A percentile compares a stretch with the other conserved stretches of the same genome.
phyloP scores from a whole-genome alignment of 2,329 filamentous ascomycete species.

The Drechslerella coelobrocha region DNA sequence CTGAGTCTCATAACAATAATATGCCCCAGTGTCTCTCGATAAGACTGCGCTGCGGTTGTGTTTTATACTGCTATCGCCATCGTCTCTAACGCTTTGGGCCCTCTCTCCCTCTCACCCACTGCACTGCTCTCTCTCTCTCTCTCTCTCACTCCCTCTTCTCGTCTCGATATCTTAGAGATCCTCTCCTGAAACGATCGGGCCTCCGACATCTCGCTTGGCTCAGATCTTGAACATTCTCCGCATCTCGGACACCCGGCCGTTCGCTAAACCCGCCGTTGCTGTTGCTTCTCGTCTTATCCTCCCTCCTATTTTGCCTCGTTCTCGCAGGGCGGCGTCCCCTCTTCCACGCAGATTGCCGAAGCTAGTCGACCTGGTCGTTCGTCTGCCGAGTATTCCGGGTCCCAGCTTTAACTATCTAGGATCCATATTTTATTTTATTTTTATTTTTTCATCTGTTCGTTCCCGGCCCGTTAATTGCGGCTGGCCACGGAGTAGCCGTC shows the following conservation, averaged over 20 bases:
- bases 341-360: slow-evolving; percentile 49
- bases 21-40: no score
- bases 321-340: slow-evolving; percentile 6
- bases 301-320: slow-evolving; percentile 11
- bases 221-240: slow-evolving; percentile 12
- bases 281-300: slow-evolving; percentile 10
- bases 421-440: no score
- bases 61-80: no score
- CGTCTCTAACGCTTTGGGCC: no score
- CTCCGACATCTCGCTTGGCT: not conserved
- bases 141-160: not conserved
- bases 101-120: no score
- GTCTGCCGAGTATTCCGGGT: slow-evolving; percentile 1
- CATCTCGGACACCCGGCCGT: not conserved
- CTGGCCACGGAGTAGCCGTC: not conserved
- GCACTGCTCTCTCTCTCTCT: not conserved
- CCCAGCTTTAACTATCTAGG: slow-evolving; percentile 1
- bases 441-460: not conserved
- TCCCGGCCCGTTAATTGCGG: not conserved
- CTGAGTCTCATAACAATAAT: no score
- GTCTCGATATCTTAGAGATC: slow-evolving; percentile 2
- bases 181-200: not conserved
- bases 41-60: no score
- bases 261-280: not conserved
- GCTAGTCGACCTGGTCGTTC: slow-evolving; percentile 20